Percentiles rank a stretch among this genome's conserved stretches.
phyloP scores from a whole-genome alignment of 2,329 filamentous ascomycete genomes.

The Coniochaeta sp. region DNA sequence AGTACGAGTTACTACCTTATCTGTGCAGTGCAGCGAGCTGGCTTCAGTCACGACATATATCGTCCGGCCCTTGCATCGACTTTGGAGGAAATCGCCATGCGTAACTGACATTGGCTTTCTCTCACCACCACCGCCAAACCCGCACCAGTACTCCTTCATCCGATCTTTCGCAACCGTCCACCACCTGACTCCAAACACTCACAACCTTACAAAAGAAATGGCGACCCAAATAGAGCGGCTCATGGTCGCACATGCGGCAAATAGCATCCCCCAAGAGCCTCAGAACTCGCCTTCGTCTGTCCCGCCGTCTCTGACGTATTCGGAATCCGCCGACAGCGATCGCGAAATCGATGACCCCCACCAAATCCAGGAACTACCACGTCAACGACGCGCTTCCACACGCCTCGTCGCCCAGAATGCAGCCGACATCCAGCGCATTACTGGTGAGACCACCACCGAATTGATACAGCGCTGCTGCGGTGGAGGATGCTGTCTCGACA shows the following conservation, averaged over 20 bases:
- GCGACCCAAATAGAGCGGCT: constrained; percentile 28
- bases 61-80: neutral
- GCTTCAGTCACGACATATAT: neutral
- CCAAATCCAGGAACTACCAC: constrained; percentile 35
- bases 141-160: neutral
- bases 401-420: constrained; percentile 58
- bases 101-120: neutral
- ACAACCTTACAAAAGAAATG: constrained; percentile 21
- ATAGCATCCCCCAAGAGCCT: constrained; percentile 38
- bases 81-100: neutral
- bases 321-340: constrained; percentile 49
- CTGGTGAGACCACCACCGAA: constrained; percentile 55
- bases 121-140: neutral
- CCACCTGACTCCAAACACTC: constrained; percentile 15
- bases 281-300: constrained; percentile 34
- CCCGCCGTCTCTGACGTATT: constrained; percentile 57
- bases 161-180: neutral
- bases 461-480: constrained; percentile 58
- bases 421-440: constrained; percentile 56
- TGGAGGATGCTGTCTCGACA: constrained; percentile 54
- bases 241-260: constrained; percentile 30
- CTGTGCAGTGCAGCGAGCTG: neutral
- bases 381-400: constrained; percentile 60
- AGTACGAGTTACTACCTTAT: neutral
- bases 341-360: constrained; percentile 42